Evolutionary conservation across 805 yeast species (phyloP).

Genomic region (Cyberlindnera sargentensis): DNA sequence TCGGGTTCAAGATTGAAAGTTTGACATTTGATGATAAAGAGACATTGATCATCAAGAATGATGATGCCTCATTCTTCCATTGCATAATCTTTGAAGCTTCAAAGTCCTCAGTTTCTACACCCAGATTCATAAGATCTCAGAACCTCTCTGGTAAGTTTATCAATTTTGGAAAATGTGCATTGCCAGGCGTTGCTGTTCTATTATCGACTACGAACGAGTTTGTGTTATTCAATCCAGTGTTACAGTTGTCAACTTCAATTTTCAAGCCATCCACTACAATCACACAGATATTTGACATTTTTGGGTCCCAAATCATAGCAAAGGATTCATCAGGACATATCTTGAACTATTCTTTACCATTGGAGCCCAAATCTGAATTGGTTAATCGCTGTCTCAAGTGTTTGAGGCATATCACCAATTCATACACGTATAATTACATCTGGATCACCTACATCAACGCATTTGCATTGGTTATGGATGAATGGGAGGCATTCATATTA

Average conservation of each 20-base stretch:
- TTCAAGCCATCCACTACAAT: constrained; percentile 13
- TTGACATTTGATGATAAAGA: constrained; percentile 49
- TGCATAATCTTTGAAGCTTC: constrained; percentile 42
- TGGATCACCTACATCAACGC: constrained; percentile 61
- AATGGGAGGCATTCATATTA: constrained; percentile 54
- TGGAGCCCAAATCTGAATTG: constrained; percentile 39
- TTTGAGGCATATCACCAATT: constrained; percentile 49
- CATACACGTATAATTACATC: constrained; percentile 48
- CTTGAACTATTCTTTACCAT: constrained; percentile 27
- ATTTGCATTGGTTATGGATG: constrained; percentile 35
- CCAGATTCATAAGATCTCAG: constrained; percentile 28
- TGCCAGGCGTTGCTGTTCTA: constrained; percentile 40
- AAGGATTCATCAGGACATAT: constrained; percentile 5
- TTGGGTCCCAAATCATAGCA: constrained; percentile 14
- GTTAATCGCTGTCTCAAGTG: constrained; percentile 41
- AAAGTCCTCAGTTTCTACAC: constrained; percentile 24
- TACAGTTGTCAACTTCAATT: constrained; percentile 37
- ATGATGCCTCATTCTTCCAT: constrained; percentile 33
- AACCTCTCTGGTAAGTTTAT: constrained; percentile 26
- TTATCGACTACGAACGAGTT: constrained; percentile 31
- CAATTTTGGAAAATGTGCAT: constrained; percentile 31
- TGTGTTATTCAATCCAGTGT: constrained; percentile 48
- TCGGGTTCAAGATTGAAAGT: constrained; percentile 29
- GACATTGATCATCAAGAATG: constrained; percentile 50
- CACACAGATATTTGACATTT: constrained; percentile 4